Percentiles rank a stretch among this genome's conserved stretches.
phyloP scores from a whole-genome alignment of 495 filamentous ascomycete species.

The Lasiosphaeria hispida region DNA sequence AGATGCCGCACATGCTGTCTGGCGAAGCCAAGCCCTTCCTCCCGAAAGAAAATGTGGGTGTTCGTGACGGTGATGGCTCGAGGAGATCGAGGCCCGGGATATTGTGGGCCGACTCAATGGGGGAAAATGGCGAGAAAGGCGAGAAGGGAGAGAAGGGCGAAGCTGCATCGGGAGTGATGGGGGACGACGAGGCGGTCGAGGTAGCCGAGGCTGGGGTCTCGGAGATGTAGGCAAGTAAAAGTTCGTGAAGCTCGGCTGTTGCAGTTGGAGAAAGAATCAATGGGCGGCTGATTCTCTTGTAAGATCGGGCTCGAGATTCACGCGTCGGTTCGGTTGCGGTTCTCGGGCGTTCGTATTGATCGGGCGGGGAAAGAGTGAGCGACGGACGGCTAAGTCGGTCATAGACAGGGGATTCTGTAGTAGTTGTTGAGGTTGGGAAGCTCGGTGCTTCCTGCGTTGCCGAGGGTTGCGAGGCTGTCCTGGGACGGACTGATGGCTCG shows the following conservation, averaged over 20 bases:
- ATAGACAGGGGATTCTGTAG: not conserved
- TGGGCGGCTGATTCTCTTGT: conserved; percentile 38
- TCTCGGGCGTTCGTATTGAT: conserved; percentile 17
- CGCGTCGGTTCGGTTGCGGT: conserved; percentile 13
- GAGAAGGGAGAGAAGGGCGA: conserved; percentile 25
- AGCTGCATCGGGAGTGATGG: conserved; percentile 24
- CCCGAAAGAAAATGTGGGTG: conserved; percentile 18
- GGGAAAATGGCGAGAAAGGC: conserved; percentile 23
- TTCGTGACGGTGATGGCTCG: conserved; percentile 32
- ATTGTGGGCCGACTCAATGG: conserved; percentile 19
- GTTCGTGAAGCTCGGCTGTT: conserved; percentile 32
- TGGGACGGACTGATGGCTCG: conserved; percentile 15
- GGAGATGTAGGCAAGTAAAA: conserved; percentile 33
- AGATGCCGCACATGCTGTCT: conserved; percentile 37
- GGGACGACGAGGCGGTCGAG: conserved; percentile 29
- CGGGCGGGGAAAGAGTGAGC: conserved; percentile 17
- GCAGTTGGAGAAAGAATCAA: conserved; percentile 31
- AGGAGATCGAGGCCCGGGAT: conserved; percentile 32
- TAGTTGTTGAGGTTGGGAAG: no score
- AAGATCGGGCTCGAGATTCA: conserved; percentile 23
- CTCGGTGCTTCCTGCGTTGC: not conserved
- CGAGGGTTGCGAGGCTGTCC: conserved; percentile 5
- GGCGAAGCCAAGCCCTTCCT: conserved; percentile 17
- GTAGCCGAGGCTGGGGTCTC: conserved; percentile 19
- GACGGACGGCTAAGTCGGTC: conserved; percentile 12